phyloP scores from a whole-genome alignment of 1,284 basidiomycete species.

The Prillingera fragicola region DNA sequence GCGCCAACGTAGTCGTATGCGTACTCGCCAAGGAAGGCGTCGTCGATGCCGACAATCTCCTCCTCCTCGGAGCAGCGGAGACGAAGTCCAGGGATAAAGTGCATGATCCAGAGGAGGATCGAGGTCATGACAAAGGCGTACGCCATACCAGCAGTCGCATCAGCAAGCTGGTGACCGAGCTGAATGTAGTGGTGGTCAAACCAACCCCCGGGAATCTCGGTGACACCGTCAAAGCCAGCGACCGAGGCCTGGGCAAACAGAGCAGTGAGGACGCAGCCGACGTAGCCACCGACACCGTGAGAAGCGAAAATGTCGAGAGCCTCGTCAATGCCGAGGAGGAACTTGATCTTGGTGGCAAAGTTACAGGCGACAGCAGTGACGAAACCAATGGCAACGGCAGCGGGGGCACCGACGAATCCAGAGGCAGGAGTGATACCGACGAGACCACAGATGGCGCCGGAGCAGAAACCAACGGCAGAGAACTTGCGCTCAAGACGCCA shows the following conservation, averaged over 20 bases:
- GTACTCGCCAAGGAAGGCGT: conserved; percentile 88
- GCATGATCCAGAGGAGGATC: conserved; percentile 85
- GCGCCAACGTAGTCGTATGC: conserved; percentile 73
- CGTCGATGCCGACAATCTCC: conserved; percentile 89
- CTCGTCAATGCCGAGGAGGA: conserved; percentile 62
- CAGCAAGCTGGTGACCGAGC: conserved; percentile 67
- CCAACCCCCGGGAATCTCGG: conserved; percentile 77
- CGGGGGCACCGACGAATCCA: conserved; percentile 76
- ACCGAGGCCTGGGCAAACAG: conserved; percentile 84
- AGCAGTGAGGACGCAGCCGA: conserved; percentile 62
- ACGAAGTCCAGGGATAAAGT: conserved; percentile 79
- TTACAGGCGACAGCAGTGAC: conserved; percentile 80
- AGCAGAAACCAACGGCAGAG: conserved; percentile 93
- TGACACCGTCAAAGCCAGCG: conserved; percentile 73
- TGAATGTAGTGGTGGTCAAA: conserved; percentile 68
- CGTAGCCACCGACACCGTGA: conserved; percentile 80
- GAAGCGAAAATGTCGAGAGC: conserved; percentile 70
- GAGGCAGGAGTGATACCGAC: conserved; percentile 82
- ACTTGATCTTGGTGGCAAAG: conserved; percentile 89
- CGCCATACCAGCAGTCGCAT: conserved; percentile 56
- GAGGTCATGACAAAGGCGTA: conserved; percentile 81
- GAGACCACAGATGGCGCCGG: conserved; percentile 83
- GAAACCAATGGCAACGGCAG: conserved; percentile 78
- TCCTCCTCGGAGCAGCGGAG: conserved; percentile 74
- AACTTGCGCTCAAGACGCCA: conserved; percentile 88